Conservation (phyloP, 148 eudicot genomes). For the Amaranthus cruentus region DNA sequence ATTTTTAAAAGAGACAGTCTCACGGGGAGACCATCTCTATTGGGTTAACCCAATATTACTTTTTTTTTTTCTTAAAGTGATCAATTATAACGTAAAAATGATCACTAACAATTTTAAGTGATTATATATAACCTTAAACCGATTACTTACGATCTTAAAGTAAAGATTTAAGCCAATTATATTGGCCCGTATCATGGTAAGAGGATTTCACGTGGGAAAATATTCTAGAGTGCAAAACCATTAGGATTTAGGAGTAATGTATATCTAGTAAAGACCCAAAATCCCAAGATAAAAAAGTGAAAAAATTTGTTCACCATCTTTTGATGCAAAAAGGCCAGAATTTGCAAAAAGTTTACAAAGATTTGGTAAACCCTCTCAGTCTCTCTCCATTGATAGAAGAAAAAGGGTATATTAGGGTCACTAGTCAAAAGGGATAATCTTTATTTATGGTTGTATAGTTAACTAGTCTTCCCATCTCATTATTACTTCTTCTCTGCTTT, state of each 20-base stretch:
- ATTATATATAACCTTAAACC: too few relatives aligned
- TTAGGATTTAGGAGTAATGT: background rate
- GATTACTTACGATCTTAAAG: too few relatives aligned
- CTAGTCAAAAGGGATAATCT: slow-evolving; percentile 50
- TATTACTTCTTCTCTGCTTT: slow-evolving; percentile 15
- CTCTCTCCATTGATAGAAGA: slow-evolving; percentile 10
- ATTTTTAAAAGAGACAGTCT: too few relatives aligned
- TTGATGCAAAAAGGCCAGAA: slow-evolving; percentile 50
- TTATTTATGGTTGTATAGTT: slow-evolving; percentile 26
- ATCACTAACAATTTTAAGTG: too few relatives aligned
- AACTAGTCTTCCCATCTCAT: slow-evolving; percentile 6
- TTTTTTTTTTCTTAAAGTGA: too few relatives aligned
- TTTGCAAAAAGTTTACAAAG: slow-evolving; percentile 38
- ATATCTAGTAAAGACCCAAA: slow-evolving; percentile 4
- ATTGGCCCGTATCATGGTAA: too few relatives aligned
- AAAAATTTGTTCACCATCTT: slow-evolving; percentile 32
- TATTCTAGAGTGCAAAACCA: too few relatives aligned
- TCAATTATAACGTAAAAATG: too few relatives aligned
- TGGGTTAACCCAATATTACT: too few relatives aligned
- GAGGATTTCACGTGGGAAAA: too few relatives aligned
- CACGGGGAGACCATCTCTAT: too few relatives aligned
- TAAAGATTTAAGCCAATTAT: too few relatives aligned
- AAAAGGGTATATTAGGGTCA: slow-evolving; percentile 6
- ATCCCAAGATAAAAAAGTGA: background rate
- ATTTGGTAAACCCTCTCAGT: slow-evolving; percentile 23